Percentiles rank a stretch among this genome's conserved stretches.
Conservation (phyloP, 306 rosid genomes). For the Castanea crenata region DNA sequence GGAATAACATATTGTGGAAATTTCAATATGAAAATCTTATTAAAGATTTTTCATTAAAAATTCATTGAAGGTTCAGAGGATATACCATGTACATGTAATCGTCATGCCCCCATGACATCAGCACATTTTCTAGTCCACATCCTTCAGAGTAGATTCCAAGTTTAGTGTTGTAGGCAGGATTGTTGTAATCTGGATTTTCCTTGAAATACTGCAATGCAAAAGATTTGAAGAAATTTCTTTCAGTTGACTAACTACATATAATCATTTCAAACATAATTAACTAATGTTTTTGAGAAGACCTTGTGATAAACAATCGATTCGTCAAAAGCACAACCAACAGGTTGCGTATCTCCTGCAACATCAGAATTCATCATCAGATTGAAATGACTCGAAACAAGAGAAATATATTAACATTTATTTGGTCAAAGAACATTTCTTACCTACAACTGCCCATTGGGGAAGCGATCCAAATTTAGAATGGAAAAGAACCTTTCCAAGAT, state of each 20-base stretch:
- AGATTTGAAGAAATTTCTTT: not conserved
- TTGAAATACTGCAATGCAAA: conserved; percentile 30
- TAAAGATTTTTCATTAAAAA: not conserved
- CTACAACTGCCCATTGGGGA: conserved; percentile 57
- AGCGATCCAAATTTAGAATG: conserved; percentile 43
- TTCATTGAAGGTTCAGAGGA: not conserved
- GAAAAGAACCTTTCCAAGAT: conserved; percentile 47
- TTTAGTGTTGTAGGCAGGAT: conserved; percentile 27
- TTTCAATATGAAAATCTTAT: not conserved
- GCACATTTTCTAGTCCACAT: conserved; percentile 39
- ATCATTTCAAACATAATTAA: not conserved
- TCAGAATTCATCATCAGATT: not conserved
- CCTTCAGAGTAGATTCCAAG: conserved; percentile 35
- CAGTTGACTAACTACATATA: not conserved
- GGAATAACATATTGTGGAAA: too few species aligned
- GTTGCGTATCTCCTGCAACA: conserved; percentile 40
- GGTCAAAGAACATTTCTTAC: conserved; percentile 21
- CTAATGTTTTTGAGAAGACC: conserved; percentile 16
- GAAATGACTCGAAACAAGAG: not conserved
- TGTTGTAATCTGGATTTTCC: conserved; percentile 32
- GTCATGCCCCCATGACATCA: conserved; percentile 58
- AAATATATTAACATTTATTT: not conserved
- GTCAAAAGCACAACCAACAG: conserved; percentile 45
- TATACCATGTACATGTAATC: conserved; percentile 48
- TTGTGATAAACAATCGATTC: conserved; percentile 36